Base-by-base conservation (phyloP, 345 rosid genomes). In the Eucalyptus camaldulensis region DNA sequence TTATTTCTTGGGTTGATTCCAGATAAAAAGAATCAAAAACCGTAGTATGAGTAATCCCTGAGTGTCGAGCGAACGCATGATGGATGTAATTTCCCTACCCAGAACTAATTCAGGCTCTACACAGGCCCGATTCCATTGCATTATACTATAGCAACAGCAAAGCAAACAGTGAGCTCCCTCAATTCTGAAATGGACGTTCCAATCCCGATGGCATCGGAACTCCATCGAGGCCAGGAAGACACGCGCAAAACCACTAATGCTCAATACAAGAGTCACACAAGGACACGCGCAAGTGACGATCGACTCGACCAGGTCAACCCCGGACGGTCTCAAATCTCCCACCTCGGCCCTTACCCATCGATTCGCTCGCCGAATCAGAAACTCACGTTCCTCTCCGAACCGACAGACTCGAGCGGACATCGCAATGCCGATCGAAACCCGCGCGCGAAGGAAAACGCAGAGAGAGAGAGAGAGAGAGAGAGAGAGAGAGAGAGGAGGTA, bases 401-500 rank as follows among this genome's bases (percentile, higher is more conserved):
- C 37, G 76, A 65, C 37, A 13, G 16, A 37, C 81, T 72, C 81
- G 58, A 53, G 24, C 58, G 10, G 10, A 37, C 83, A 19, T 72
- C 45, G 27, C 83, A 37, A 10, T 21, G 83, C 45, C 45, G 83
- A 37, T 72, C 45, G 43, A 37, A 72, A 72, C 45, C 13, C 45
- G 37, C 21, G 22, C 25, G 13, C 13, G 1, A 33, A 33, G 10
- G 21, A 8, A 67, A 15, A 31, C 17, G 3, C 2, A 4, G 5
- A 16, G 9, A 8, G 3, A 33, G 10, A 69, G 10, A 8, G n/a
- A 31, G 87, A n/a, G n/a, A n/a, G n/a, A n/a, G n/a, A n/a, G n/a
- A n/a, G n/a, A 25, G 25, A 49, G 50, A 49, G 5, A 40, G 51
- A 0, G 21, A 3, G 54, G 21, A 0, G 56, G 9, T 1, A 2